Base-by-base conservation (phyloP, 2,329 filamentous ascomycete species). In the Alternaria incomplexa region DNA sequence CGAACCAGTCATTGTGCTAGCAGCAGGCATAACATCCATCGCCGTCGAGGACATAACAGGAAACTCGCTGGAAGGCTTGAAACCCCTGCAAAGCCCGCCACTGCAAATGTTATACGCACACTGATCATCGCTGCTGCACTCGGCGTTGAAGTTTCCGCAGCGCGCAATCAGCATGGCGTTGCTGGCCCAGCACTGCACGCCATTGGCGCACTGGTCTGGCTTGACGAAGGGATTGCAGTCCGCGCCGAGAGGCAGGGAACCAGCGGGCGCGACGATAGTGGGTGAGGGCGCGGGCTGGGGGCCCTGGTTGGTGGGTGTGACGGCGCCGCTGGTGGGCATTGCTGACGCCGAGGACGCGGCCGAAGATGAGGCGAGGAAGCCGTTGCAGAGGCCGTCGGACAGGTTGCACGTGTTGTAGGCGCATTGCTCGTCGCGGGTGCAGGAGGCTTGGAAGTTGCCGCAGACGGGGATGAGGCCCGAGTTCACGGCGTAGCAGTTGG, bases 131-230 rank as follows among this genome's bases (percentile, higher is more conserved):
- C 48, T 61, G 1, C 23, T 23, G 40, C 68, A 71, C 7, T 40
- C 61, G 6, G 68, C 68, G 22, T 71, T 66, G 58, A 71, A 71
- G 60, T 71, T 71, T 7, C 68, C 68, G 47, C 68, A 71, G 10
- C 17, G 26, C 1, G 67, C 56, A 3, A 66, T 66, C 12, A 68
- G 32, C 7, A 58, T 58, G 3, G 68, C 45, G 25, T 69, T 69
- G 46, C 58, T 66, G 6, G 67, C 68, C 56, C 58, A 71, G 59
- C 68, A 71, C 25, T 69, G 46, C 3, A 59, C 61, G 26, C 61
- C 67, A 7, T 32, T 47, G 1, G 44, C 56, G 20, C 70, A 71
- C 58, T 65, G 67, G 32, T 55, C 58, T 3, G 55, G 60, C 5
- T 28, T 50, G n/a, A 46, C 61, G n/a, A n/a, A 45, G 3, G 65